Conservation (phyloP, 768 basidiomycete genomes). For the Flagelloscypha sp. region DNA sequence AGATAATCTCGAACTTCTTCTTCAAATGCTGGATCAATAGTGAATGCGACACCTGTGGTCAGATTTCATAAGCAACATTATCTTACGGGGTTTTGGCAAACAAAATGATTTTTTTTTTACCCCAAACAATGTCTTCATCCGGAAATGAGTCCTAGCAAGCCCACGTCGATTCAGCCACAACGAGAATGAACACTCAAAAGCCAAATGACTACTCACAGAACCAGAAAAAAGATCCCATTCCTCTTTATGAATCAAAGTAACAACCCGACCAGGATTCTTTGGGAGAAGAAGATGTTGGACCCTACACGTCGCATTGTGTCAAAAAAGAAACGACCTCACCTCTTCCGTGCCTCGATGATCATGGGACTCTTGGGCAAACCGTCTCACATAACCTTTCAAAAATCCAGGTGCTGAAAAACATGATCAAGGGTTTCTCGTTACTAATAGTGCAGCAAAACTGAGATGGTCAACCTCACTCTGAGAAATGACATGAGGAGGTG, state of each 20-base stretch:
- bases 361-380: constrained; percentile 87
- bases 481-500: constrained; percentile 69
- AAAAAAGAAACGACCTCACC: constrained; percentile 26
- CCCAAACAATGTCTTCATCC: constrained; percentile 81
- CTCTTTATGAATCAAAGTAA: constrained; percentile 80
- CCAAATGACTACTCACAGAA: constrained; percentile 35
- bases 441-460: not conserved
- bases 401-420: constrained; percentile 57
- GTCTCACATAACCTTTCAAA: constrained; percentile 81
- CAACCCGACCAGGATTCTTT: constrained; percentile 80
- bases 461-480: constrained; percentile 38
- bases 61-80: not conserved
- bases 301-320: not conserved
- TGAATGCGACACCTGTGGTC: constrained; percentile 67
- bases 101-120: constrained; percentile 23
- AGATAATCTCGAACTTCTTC: constrained; percentile 76
- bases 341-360: constrained; percentile 90
- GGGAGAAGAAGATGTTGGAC: not conserved
- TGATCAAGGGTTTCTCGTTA: not conserved
- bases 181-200: not conserved
- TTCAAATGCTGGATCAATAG: constrained; percentile 71
- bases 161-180: not conserved
- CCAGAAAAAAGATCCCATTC: constrained; percentile 76
- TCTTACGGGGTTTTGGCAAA: not conserved
- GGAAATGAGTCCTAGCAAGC: constrained; percentile 52